Evolutionary conservation across 352 stramenopile species (phyloP), one percentile per base, ranked within the genome.

Genomic region (Aphanomyces euteiches): DNA sequence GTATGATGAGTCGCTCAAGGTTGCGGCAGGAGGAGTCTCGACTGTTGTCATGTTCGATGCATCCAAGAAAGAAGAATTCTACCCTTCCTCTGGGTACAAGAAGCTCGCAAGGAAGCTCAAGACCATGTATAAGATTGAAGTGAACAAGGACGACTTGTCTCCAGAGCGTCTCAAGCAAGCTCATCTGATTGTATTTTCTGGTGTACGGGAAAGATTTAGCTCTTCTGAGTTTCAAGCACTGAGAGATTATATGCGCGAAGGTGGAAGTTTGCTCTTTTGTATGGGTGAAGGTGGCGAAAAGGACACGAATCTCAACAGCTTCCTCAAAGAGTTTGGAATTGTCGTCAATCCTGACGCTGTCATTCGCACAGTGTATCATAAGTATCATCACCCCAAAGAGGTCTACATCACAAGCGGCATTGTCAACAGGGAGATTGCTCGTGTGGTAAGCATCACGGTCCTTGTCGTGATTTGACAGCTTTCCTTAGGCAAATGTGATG

Each of bases 331-430:
- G 78, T 98, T 84, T 53, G 88, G 88, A n/a, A 95, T 96, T 57
- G 89, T 84, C 56, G 76, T 95, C 58, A 95, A 96, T 58, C 75
- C 80, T 19, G 93, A 98, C 69, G 84, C 80, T 15, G 90, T 98
- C 4, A 92, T 97, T 39, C 81, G 95, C 50, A 96, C 90, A 12
- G 90, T 97, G 34, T 98, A 98, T 75, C 90, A 98, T 81, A 98
- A 98, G 76, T 99, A 98, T 72, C 83, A 98, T 48, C 96, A 99
- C 71, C 96, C 96, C 1, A 98, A 98, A 71, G 94, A 99, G 75
- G 93, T 96, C 21, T 85, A 98, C 63, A 95, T 99, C 38, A 93
- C 89, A 1, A 97, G 96, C 65, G 95, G 95, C 57, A 84, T 99
- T 45, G 82, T 99, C 7, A 97, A 98, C 73, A 83, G 89, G 40